Evolutionary conservation across 805 yeast genomes (phyloP).

Genomic region (Kluyveromyces aestuarii): DNA sequence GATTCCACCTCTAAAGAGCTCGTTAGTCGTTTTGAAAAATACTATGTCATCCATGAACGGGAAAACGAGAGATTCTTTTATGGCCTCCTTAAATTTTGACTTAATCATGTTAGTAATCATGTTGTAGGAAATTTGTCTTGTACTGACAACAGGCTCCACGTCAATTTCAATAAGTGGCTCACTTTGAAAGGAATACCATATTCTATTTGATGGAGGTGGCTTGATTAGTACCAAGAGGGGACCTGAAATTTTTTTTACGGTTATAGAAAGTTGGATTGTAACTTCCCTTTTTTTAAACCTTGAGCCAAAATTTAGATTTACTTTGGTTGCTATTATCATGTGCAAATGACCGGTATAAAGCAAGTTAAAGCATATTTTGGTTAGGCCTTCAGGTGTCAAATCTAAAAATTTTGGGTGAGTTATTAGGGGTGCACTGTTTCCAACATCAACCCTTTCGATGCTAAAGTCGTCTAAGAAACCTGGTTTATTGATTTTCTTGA

Average conservation of each 20-base stretch:
- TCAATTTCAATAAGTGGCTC: conserved; percentile 70
- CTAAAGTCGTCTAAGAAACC: conserved; percentile 79
- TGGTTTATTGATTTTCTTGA: conserved; percentile 75
- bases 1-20: conserved; percentile 83
- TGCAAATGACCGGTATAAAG: conserved; percentile 70
- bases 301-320: conserved; percentile 64
- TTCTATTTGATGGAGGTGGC: conserved; percentile 82
- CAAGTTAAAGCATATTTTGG: conserved; percentile 52
- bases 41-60: conserved; percentile 88
- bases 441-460: conserved; percentile 64
- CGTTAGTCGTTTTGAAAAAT: conserved; percentile 55
- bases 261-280: conserved; percentile 60
- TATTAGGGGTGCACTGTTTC: conserved; percentile 71
- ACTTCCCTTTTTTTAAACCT: conserved; percentile 70
- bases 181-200: conserved; percentile 82
- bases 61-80: conserved; percentile 67
- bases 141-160: conserved; percentile 86
- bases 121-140: conserved; percentile 68
- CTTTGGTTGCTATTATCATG: conserved; percentile 72
- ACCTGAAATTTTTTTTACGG: conserved; percentile 63
- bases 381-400: conserved; percentile 71
- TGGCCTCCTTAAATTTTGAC: conserved; percentile 66
- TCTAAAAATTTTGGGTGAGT: conserved; percentile 62
- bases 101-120: conserved; percentile 75
- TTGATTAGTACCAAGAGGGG: conserved; percentile 61